phyloP scores from a whole-genome alignment of 306 rosid species.

The Abrus pulchellus region DNA sequence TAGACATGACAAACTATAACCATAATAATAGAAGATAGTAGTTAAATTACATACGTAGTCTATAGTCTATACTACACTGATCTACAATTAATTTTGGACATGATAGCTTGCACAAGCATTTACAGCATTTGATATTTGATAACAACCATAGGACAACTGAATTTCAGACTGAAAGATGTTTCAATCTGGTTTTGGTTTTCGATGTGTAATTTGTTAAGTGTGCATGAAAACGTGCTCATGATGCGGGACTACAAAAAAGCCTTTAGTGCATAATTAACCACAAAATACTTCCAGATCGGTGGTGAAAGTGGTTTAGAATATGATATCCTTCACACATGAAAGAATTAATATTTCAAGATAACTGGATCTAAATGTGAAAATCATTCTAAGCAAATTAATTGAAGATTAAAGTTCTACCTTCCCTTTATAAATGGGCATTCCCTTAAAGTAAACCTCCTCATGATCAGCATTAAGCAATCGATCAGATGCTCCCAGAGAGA shows the following conservation, averaged over 20 bases:
- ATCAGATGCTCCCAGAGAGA: constrained; percentile 72
- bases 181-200: constrained; percentile 3
- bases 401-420: constrained; percentile 58
- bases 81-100: neutral
- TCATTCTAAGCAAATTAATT: constrained; percentile 10
- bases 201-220: neutral
- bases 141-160: neutral
- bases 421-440: constrained; percentile 82
- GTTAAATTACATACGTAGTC: neutral
- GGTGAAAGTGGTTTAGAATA: neutral
- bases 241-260: constrained; percentile 21
- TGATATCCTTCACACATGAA: neutral
- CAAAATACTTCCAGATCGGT: neutral
- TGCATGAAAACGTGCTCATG: constrained; percentile 4
- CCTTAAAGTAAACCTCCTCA: constrained; percentile 76
- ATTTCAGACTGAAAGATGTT: neutral
- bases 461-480: constrained; percentile 82
- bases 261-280: neutral
- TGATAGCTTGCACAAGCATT: constrained; percentile 1
- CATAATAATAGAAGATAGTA: neutral
- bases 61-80: neutral
- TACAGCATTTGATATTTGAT: neutral
- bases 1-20: constrained; percentile 15
- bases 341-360: constrained; percentile 31
- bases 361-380: constrained; percentile 26